These are phyloP conservation scores for Blastocystis sp. DNA, from an alignment of 352 stramenopile genomes.

Conservation along the genomic window DNA sequence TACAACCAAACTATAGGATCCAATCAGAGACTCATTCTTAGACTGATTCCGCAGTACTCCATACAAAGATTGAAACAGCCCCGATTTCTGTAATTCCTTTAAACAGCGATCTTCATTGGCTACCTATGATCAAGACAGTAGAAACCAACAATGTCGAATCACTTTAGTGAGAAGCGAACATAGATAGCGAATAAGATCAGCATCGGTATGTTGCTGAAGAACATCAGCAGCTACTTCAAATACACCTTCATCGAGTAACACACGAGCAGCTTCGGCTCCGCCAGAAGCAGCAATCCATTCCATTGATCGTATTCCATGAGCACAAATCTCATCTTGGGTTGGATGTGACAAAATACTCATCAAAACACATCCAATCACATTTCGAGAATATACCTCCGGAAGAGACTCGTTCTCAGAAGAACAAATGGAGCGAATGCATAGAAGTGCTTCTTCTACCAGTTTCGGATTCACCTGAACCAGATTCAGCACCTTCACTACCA, in stretches of 20 bases:
- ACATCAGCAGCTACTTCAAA: background rate
- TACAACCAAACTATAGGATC: background rate
- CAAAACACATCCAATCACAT: background rate
- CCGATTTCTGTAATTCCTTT: background rate
- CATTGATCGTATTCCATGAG: background rate
- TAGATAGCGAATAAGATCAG: background rate
- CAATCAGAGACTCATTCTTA: background rate
- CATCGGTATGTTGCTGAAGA: background rate
- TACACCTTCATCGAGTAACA: conserved; percentile 33
- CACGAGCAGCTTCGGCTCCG: background rate
- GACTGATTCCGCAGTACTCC: background rate
- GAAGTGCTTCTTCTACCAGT: background rate
- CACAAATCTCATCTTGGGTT: background rate
- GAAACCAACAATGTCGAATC: background rate
- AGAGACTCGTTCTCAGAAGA: conserved; percentile 4
- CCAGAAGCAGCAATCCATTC: conserved; percentile 16
- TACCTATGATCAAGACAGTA: background rate
- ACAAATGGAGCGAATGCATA: conserved; percentile 14
- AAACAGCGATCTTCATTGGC: background rate
- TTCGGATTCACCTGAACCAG: background rate
- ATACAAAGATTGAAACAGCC: background rate
- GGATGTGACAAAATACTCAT: conserved; percentile 20
- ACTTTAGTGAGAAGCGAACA: background rate
- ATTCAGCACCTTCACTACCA: background rate
- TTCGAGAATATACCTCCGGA: background rate